phyloP scores from a whole-genome alignment of 148 eudicot genomes.

The Euryodendron excelsum region DNA sequence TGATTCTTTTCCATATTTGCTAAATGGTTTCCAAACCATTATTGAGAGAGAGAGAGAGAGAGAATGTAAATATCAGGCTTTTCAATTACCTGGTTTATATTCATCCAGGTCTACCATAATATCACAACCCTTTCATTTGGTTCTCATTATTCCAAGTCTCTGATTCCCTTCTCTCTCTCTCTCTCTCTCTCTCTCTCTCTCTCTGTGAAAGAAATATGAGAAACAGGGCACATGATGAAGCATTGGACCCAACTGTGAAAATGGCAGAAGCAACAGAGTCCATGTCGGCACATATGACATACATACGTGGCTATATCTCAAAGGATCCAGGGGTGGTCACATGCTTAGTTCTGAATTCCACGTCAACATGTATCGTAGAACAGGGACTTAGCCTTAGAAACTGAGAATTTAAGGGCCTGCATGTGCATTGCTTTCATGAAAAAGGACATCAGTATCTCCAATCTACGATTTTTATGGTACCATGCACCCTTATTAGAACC shows the following conservation, averaged over 20 bases:
- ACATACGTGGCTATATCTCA: slow-evolving; percentile 9
- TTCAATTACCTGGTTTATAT: neutral
- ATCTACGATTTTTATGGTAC: too few relatives aligned
- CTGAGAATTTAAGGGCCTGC: too few relatives aligned
- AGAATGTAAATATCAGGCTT: neutral
- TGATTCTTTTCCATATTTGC: neutral
- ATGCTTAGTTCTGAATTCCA: neutral
- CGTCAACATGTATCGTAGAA: neutral
- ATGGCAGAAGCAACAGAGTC: neutral
- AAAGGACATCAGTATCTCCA: too few relatives aligned
- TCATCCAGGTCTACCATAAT: neutral
- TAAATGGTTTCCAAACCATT: neutral
- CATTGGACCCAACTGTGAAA: neutral
- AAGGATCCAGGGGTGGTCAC: neutral
- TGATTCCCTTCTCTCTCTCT: neutral
- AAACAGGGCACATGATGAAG: slow-evolving; percentile 14
- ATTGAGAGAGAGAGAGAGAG: neutral
- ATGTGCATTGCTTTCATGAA: too few relatives aligned
- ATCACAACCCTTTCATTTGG: slow-evolving; percentile 7
- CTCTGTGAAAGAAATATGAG: neutral
- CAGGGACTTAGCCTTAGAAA: too few relatives aligned
- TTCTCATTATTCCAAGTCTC: slow-evolving; percentile 15
- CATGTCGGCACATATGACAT: too few relatives aligned
- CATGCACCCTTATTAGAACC: too few relatives aligned
- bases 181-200: neutral